Evolutionary conservation across 805 yeast genomes (phyloP).

Genomic region (Kazachstania africana): DNA sequence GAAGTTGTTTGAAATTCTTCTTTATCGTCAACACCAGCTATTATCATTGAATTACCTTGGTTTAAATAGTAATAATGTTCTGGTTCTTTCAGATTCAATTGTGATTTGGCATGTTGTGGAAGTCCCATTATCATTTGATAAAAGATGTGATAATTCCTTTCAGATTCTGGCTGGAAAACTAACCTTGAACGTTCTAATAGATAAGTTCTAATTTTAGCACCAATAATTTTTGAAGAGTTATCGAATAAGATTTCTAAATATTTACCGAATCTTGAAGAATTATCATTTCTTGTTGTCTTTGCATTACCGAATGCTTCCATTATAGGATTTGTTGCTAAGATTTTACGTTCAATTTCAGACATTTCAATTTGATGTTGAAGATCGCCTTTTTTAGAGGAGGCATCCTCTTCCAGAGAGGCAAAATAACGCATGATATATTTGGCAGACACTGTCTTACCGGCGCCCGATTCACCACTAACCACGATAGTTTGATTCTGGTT

Average conservation of each 20-base stretch:
- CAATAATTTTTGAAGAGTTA: conserved; percentile 66
- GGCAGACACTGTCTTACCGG: conserved; percentile 96
- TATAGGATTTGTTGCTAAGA: conserved; percentile 89
- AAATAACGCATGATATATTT: conserved; percentile 96
- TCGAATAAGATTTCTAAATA: conserved; percentile 85
- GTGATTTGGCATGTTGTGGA: conserved; percentile 36
- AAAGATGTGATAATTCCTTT: conserved; percentile 90
- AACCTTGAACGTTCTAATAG: conserved; percentile 86
- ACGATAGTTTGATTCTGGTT: conserved; percentile 86
- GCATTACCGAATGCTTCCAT: conserved; percentile 94
- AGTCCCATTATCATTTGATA: conserved; percentile 80
- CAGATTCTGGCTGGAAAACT: conserved; percentile 81
- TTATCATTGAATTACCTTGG: conserved; percentile 72
- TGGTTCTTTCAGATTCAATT: conserved; percentile 51
- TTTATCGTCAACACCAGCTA: conserved; percentile 72
- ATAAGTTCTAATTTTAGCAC: conserved; percentile 90
- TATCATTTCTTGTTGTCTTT: conserved; percentile 81
- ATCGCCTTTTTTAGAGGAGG: conserved; percentile 12
- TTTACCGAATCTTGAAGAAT: conserved; percentile 92
- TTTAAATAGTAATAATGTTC: conserved; percentile 71
- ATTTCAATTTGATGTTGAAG: conserved; percentile 43
- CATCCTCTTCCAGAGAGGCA: conserved; percentile 70
- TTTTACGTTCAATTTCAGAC: conserved; percentile 86
- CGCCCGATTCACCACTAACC: conserved; percentile 97
- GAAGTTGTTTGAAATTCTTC: conserved; percentile 65